A percentile compares a stretch with the other conserved stretches of the same genome.
phyloP scores from a whole-genome alignment of 1,284 basidiomycete genomes.

The Trichosporon sp. region DNA sequence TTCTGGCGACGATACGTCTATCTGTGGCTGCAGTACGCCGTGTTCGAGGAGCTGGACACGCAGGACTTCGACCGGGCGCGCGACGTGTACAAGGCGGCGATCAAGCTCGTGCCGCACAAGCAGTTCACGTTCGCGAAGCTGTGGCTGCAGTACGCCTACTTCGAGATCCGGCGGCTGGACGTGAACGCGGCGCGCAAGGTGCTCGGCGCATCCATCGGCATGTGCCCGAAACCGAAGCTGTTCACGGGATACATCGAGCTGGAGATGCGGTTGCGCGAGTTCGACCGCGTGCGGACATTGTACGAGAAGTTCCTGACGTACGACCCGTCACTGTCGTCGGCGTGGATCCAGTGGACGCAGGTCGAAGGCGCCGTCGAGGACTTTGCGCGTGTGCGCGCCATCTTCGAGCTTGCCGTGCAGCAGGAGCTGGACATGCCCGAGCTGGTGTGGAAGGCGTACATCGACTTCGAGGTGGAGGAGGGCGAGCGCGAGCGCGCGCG shows the following conservation, averaged over 20 bases:
- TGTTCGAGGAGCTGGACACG: conserved; percentile 95
- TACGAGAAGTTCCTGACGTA: conserved; percentile 90
- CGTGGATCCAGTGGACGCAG: conserved; percentile 97
- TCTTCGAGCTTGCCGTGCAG: conserved; percentile 91
- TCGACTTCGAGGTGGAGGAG: conserved; percentile 82
- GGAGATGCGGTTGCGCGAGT: conserved; percentile 70
- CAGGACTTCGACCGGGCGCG: conserved; percentile 81
- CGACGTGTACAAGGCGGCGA: conserved; percentile 87
- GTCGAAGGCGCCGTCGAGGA: conserved; percentile 91
- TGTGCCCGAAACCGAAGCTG: conserved; percentile 90
- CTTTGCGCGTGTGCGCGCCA: conserved; percentile 82
- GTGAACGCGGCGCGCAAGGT: conserved; percentile 81
- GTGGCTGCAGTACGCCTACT: conserved; percentile 85
- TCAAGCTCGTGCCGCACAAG: conserved; percentile 88
- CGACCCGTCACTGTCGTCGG: conserved; percentile 80
- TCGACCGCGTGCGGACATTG: conserved; percentile 83
- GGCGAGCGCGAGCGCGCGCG: conserved; percentile 82
- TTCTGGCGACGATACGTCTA: conserved; percentile 90
- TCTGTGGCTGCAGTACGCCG: conserved; percentile 89
- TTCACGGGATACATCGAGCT: conserved; percentile 94
- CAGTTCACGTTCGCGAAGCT: conserved; percentile 96
- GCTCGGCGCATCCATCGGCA: conserved; percentile 84
- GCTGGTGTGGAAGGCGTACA: conserved; percentile 89
- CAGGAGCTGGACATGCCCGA: conserved; percentile 99
- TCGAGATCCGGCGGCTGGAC: conserved; percentile 83